Percentiles rank a stretch among this genome's conserved stretches.
Conservation (phyloP, 225 moss, liverwort and hornwort species). For the Antitrichia curtipendula region DNA sequence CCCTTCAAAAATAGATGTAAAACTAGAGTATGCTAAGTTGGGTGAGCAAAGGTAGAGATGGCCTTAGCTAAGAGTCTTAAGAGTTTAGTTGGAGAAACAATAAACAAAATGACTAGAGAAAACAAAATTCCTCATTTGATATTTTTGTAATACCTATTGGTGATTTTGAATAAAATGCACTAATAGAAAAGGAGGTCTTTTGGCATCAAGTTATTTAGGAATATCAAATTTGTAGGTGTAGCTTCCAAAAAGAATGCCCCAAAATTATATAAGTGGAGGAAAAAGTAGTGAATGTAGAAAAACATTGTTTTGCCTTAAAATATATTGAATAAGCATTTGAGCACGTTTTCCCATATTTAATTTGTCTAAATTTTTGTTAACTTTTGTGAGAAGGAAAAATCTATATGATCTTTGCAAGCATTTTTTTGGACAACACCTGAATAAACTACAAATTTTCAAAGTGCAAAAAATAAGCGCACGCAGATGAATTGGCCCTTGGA, state of each 20-base stretch:
- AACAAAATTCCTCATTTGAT: neutral
- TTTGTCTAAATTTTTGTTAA: neutral
- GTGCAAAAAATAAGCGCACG: rapidly evolving
- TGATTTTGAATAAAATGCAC: neutral
- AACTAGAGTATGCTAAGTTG: neutral
- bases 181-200: neutral
- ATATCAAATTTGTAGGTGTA: neutral
- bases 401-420: neutral
- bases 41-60: rapidly evolving
- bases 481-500: too few relatives aligned
- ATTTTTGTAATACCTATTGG: rapidly evolving
- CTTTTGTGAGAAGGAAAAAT: neutral
- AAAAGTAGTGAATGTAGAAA: neutral
- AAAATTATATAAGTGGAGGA: neutral
- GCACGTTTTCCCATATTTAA: neutral
- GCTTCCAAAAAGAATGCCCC: rapidly evolving
- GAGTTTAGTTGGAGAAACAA: rapidly evolving
- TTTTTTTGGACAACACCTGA: neutral
- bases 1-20: neutral
- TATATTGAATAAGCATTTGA: neutral
- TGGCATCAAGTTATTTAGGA: neutral
- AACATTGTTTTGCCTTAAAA: neutral
- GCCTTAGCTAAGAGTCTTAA: neutral
- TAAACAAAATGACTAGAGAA: neutral
- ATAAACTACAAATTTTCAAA: neutral